Base-by-base conservation (phyloP, 2,329 filamentous ascomycete genomes). In the Teratosphaeria gauchensis region DNA sequence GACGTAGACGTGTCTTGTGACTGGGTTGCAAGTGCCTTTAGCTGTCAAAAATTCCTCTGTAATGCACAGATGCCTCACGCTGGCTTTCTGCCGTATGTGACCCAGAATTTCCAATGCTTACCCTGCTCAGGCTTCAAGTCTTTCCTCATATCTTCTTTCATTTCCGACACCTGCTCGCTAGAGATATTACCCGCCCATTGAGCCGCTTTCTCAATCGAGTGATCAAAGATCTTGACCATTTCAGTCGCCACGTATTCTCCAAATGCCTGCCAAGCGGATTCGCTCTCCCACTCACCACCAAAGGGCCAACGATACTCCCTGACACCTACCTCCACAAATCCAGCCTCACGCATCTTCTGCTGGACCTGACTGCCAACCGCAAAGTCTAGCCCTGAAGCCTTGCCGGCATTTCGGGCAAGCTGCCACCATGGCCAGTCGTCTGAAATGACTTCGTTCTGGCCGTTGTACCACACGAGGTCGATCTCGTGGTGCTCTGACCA, bases 311-410 rank as follows among this genome's bases (percentile, higher is more conserved):
- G 58, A 32, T 63, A 66, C 42, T 59, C 58, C 46, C 55, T 58
- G 7, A 61, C 58, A 19, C 57, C 32, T 2, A 67, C 56, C 55
- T 67, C 61, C 9, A 53, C 54, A n/a, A 67, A 66, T 0, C 64
- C 65, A 4, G 60, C 63, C 3, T 60, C 56, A 11, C 57, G 30
- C 61, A 65, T 59, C 52, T 62, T 57, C 28, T 42, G 30, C 12
- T 55, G 54, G 1, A 63, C 60, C 14, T 59, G 53, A 12, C 55
- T 57, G 14, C 56, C 62, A 38, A 59, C 63, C 12, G 33, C 31
- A 35, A 61, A 48, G 38, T 65, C 59, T 16, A 65, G 51, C 1
- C 59, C 62, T 4, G 33, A 21, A 4, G 56, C 53, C 14, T 58
- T 53, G 7, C 51, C 59, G 11, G 53, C 58, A 12, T 48, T 21